Base-by-base conservation (phyloP, 2,329 filamentous ascomycete genomes). In the Fusarium odoratissimum region DNA sequence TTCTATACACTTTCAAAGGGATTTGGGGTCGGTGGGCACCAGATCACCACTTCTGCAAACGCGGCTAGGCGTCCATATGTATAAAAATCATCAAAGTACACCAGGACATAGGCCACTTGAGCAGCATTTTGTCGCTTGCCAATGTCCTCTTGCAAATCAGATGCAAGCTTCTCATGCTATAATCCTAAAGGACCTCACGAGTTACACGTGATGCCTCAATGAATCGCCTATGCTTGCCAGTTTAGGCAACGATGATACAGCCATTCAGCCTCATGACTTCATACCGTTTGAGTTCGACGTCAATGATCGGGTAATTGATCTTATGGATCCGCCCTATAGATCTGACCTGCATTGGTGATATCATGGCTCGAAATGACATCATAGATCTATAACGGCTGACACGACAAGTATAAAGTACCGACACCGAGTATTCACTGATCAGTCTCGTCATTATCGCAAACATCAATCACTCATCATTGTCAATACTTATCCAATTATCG, bases 261-360 rank as follows among this genome's bases (percentile, higher is more conserved):
- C 30, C 28, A 23, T 17, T 23, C 21, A 33, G 30, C 30, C 21
- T 30, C 46, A 33, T 23, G 46, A 33, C 11, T 23, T 33, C 46
- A 49, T 5, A 9, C 11, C 14, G 9, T 49, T 11, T 23, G 0
- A 0, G 12, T 31, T 31, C 12, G 46, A 13, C 21, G 0, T 1
- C 3, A 23, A 13, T 49, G 7, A 5, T 17, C 28, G 21, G 28
- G 21, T 31, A n/a, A 31, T 49, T 4, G 46, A 23, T 31, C 8
- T 49, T 16, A 12, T 8, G 12, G 21, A 0, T 31, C 21, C 5
- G 0, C 7, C n/a, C 6, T 17, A 17, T 8, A 17, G 28, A 48
- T 49, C 28, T 23, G 2, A 31, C 7, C 16, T 0, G 46, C 8
- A 3, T 2, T 9, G 16, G 21, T 49, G 28, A 49, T 33, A 33